A percentile compares a stretch with the other conserved stretches of the same genome.
These are phyloP conservation scores for Lathyrus tuberosus DNA, from an alignment of 306 rosid genomes.

Conservation along the genomic window DNA sequence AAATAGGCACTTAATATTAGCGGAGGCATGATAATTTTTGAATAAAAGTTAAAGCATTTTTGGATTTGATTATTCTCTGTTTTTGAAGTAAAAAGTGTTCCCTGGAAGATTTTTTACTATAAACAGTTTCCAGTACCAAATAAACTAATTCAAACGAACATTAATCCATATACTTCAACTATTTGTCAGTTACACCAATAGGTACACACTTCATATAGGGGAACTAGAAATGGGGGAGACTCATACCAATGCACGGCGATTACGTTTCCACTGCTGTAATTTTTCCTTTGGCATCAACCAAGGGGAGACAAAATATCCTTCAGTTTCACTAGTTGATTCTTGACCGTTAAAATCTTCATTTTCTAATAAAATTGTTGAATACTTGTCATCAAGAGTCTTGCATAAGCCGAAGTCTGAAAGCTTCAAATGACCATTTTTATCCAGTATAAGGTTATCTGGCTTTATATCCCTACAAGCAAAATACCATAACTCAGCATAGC, in stretches of 20 bases:
- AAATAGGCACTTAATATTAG: slow-evolving; percentile 8
- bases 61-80: neutral
- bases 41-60: slow-evolving; percentile 26
- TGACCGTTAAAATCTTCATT: slow-evolving; percentile 68
- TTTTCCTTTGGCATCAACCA: slow-evolving; percentile 98
- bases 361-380: slow-evolving; percentile 83
- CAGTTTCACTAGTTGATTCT: slow-evolving; percentile 66
- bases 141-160: slow-evolving; percentile 19
- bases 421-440: slow-evolving; percentile 92
- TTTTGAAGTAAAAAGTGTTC: neutral
- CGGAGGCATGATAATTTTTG: slow-evolving; percentile 13
- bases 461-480: slow-evolving; percentile 88
- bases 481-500: slow-evolving; percentile 36
- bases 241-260: slow-evolving; percentile 92
- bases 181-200: slow-evolving; percentile 27
- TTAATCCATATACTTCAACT: slow-evolving; percentile 15
- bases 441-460: slow-evolving; percentile 97
- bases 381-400: slow-evolving; percentile 95
- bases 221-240: slow-evolving; percentile 38
- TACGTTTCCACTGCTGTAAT: slow-evolving; percentile 94
- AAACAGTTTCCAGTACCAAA: slow-evolving; percentile 14
- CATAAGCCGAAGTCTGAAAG: slow-evolving; percentile 99
- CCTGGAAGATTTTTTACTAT: slow-evolving; percentile 14
- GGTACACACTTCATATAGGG: slow-evolving; percentile 1
- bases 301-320: slow-evolving; percentile 68